Evolutionary conservation across 306 rosid species (phyloP).

Genomic region (Bauhinia variegata): DNA sequence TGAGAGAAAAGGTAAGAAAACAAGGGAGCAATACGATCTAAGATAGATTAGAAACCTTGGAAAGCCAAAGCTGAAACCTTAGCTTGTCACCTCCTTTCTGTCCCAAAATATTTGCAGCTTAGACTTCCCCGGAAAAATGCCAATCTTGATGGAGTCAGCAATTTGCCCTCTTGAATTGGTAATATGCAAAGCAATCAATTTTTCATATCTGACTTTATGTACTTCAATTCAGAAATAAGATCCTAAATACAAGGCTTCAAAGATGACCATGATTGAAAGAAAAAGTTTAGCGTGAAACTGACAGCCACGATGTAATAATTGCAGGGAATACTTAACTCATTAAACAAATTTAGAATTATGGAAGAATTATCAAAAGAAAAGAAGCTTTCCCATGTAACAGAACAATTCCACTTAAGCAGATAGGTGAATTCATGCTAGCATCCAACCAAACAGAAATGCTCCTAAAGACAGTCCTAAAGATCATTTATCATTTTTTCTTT

Average conservation of each 20-base stretch:
- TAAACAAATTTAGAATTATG: neutral
- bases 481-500: too few relatives aligned
- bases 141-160: slow-evolving; percentile 46
- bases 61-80: slow-evolving; percentile 33
- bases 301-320: neutral
- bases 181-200: slow-evolving; percentile 39
- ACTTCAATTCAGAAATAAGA: slow-evolving; percentile 23
- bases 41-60: slow-evolving; percentile 39
- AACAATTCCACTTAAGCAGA: slow-evolving; percentile 3
- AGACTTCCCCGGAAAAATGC: slow-evolving; percentile 28
- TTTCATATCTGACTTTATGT: slow-evolving; percentile 24
- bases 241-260: slow-evolving; percentile 6
- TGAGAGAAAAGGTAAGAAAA: slow-evolving; percentile 33
- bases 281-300: neutral
- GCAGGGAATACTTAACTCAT: neutral
- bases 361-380: neutral
- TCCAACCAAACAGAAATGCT: neutral
- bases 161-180: slow-evolving; percentile 34
- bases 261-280: neutral
- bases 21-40: slow-evolving; percentile 35
- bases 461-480: too few relatives aligned
- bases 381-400: slow-evolving; percentile 4
- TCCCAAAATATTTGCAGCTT: slow-evolving; percentile 40
- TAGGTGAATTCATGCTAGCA: slow-evolving; percentile 2
- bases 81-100: slow-evolving; percentile 32